Conservation (phyloP, 805 yeast species). For the Nakazawaea pomicola region DNA sequence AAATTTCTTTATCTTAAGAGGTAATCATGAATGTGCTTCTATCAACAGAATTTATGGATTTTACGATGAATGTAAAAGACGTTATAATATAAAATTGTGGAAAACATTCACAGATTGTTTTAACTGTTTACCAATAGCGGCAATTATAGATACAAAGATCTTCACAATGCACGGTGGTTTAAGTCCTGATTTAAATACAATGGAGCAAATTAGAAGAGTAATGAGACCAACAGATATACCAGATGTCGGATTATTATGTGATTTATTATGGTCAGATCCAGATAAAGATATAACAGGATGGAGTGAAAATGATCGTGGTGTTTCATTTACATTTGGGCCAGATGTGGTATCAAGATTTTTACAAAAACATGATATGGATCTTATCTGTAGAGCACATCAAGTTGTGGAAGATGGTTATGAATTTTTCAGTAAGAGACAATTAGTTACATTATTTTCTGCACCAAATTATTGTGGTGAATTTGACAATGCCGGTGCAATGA, state of each 20-base stretch:
- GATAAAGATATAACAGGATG: constrained; percentile 98
- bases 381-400: constrained; percentile 97
- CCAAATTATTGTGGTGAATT: constrained; percentile 99
- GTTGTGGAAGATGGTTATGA: constrained; percentile 99
- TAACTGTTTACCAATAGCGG: constrained; percentile 97
- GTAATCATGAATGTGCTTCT: constrained; percentile 98
- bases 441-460: constrained; percentile 92
- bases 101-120: constrained; percentile 98
- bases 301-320: constrained; percentile 99
- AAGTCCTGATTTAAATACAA: constrained; percentile 93
- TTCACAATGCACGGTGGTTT: constrained; percentile 99
- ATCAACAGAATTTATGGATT: constrained; percentile 97
- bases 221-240: constrained; percentile 99
- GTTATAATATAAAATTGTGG: constrained; percentile 98
- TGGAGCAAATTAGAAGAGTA: constrained; percentile 98
- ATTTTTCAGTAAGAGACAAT: constrained; percentile 91
- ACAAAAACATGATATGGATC: constrained; percentile 97
- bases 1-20: constrained; percentile 93
- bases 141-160: constrained; percentile 95
- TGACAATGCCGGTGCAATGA: constrained; percentile 99
- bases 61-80: constrained; percentile 97
- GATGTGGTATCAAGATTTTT: constrained; percentile 95
- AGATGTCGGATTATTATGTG: constrained; percentile 94
- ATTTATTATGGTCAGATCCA: constrained; percentile 96
- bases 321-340: constrained; percentile 99